Base-by-base conservation (phyloP, 495 filamentous ascomycete genomes). In the Xylaria telfairii region DNA sequence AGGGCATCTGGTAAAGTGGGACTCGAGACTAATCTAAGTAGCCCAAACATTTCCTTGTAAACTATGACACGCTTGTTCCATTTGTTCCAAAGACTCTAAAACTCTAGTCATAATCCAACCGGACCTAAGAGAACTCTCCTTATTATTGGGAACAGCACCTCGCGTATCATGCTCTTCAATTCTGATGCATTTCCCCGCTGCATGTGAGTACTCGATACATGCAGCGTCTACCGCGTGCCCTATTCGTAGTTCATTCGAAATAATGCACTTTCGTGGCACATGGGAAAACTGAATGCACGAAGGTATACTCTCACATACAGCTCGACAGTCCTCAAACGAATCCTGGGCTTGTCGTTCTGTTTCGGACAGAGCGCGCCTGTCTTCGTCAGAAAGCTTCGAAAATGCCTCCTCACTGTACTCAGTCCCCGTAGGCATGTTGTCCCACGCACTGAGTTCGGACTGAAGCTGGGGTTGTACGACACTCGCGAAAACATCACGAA, bases 351-450 rank as follows among this genome's bases (percentile, higher is more conserved):
- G 2, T 49, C 62, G 41, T 49, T 65, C 62, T 13, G 5, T 21
- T 10, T 47, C 9, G 13, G 62, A 30, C 1, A 65, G 3, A 6
- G 62, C 62, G 15, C 1, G 1, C 13, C 28, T 26, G 19, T 49
- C 28, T 47, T 30, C 42, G 13, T 49, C 44, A 8, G 62, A 49
- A 0, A 65, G 42, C 44, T 65, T 65, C 4, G 5, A 26, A 8
- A 37, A 49, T 2, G 62, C 44, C 28, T 65, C 62, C 1, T 65
- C 42, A 15, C 62, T 65, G 19, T 65, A 65, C 28, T 65, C 62
- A 12, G 19, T 7, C 4, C 42, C 62, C 13, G 21, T 47, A 21
- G 62, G 9, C 17, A 47, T 7, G 62, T 65, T 65, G 42, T 65
- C 41, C 62, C 62, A 65, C 3, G 9, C 26, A 2, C 1, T 2